Evolutionary conservation across 2,329 filamentous ascomycete species (phyloP), one percentile per base, ranked within the genome.

Genomic region (Coniella vitis): DNA sequence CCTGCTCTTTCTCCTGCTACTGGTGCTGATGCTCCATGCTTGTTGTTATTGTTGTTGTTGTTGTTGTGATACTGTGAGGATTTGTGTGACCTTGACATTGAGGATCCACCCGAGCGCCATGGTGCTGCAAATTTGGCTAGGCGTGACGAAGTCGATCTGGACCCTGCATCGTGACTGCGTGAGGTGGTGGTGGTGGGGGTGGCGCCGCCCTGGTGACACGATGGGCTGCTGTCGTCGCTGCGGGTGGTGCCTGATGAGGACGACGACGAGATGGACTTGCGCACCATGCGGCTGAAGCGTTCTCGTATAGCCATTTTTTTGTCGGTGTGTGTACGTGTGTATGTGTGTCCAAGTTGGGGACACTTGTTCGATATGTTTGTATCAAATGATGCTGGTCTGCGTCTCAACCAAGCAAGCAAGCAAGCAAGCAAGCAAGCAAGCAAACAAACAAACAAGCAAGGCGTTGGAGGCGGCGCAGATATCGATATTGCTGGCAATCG

Each of bases 1-100:
- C 20, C 38, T 29, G 22, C 21, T n/a, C 56, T 58, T 53, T 39
- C 16, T 51, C 60, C 39, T 49, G 38, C 5, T n/a, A 35, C 14
- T 32, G 40, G 7, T 22, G 42, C 17, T 34, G 46, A 20, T 37
- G 46, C 13, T 36, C 35, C 35, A n/a, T n/a, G n/a, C n/a, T n/a
- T 35, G 36, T 7, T 21, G 38, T 7, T 20, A 36, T n/a, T 20
- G 35, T 12, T 14, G 38, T 9, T 22, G 20, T 3, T 39, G 38
- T 21, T 21, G 5, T 12, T 25, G 38, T 21, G 21, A 21, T 34
- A 12, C 35, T 17, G 20, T n/a, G 10, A 39, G 34, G 7, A 17
- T 37, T 16, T 14, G n/a, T n/a, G n/a, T n/a, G 21, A 16, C 4
- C 16, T 16, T 14, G 22, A 41, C 3, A 21, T n/a, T 16, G 44